Conservation (phyloP, 2,329 filamentous ascomycete genomes). For the Cladosporium sp. region DNA sequence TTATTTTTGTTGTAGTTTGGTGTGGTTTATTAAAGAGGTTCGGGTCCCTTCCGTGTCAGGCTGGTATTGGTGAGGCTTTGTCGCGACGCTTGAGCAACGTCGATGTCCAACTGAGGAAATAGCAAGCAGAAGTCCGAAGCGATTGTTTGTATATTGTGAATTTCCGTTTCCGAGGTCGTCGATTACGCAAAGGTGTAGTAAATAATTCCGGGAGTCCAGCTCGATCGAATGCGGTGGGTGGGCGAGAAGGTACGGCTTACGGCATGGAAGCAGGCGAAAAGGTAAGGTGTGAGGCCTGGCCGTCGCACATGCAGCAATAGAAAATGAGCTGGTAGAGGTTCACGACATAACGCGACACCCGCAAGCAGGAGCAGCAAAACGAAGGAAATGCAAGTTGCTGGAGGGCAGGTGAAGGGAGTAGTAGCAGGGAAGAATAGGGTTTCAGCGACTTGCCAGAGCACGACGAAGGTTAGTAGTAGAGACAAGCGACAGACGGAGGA, state of each 20-base stretch:
- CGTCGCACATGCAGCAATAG: neutral
- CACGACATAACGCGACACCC: constrained; percentile 13
- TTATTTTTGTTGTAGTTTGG: constrained; percentile 1
- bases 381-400: neutral
- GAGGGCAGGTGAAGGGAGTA: neutral
- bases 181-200: constrained; percentile 4
- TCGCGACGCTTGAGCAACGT: neutral
- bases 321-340: neutral
- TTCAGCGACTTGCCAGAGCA: neutral
- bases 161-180: neutral
- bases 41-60: neutral
- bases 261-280: constrained; percentile 7
- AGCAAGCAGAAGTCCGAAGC: neutral
- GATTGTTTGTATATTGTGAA: neutral
- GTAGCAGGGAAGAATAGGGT: neutral
- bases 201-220: constrained; percentile 12
- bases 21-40: neutral
- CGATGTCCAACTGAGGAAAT: neutral
- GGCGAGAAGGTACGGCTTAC: constrained; percentile 7
- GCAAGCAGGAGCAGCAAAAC: constrained; percentile 1
- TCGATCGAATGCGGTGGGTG: constrained; percentile 7
- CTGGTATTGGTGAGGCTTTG: neutral
- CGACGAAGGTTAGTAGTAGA: neutral
- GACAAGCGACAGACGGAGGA: neutral
- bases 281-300: neutral